Evolutionary conservation across 768 basidiomycete species (phyloP).

Genomic region (Termitomyces sp.): DNA sequence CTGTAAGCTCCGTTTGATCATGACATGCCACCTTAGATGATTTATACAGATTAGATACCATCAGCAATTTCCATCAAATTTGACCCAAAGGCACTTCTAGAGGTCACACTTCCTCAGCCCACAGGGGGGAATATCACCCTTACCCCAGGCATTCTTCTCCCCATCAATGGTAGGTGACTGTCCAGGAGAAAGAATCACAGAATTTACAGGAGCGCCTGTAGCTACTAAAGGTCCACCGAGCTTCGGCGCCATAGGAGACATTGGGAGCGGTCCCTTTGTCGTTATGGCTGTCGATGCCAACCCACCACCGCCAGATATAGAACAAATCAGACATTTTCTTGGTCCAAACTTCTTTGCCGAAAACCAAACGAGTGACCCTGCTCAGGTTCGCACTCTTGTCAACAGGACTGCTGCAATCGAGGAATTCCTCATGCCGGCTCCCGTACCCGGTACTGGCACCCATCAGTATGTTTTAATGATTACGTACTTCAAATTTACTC

Average conservation of each 20-base stretch:
- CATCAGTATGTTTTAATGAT: neutral
- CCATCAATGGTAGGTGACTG: constrained; percentile 9
- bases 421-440: neutral
- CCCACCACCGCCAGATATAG: neutral
- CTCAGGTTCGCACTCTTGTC: neutral
- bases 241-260: neutral
- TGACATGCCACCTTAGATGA: neutral
- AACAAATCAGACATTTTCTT: neutral
- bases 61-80: constrained; percentile 23
- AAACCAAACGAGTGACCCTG: neutral
- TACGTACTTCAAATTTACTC: neutral
- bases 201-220: neutral
- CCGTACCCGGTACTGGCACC: neutral
- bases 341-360: neutral
- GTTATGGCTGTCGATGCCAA: neutral
- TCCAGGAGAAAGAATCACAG: neutral
- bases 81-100: constrained; percentile 27
- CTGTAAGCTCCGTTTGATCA: neutral
- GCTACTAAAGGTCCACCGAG: neutral
- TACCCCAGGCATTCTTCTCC: constrained; percentile 19
- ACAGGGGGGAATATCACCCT: constrained; percentile 17
- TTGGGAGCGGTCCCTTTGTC: neutral
- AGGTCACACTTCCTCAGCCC: constrained; percentile 23
- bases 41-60: constrained; percentile 22
- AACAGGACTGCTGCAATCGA: neutral